A percentile compares a stretch with the other conserved stretches of the same genome.
phyloP scores from a whole-genome alignment of 2,329 filamentous ascomycete species.

The Fusarium acutatum region DNA sequence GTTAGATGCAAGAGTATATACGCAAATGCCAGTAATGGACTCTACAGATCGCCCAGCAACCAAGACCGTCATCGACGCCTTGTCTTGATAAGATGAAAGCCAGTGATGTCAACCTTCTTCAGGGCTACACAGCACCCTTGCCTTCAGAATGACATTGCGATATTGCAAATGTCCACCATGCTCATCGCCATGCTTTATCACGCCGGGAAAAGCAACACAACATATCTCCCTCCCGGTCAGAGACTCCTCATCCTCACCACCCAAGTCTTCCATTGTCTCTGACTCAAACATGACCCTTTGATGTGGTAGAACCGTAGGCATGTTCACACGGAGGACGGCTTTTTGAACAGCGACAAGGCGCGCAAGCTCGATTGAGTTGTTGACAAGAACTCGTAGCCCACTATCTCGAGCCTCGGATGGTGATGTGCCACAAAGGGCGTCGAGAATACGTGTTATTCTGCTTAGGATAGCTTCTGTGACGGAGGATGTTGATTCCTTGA shows the following conservation, averaged over 20 bases:
- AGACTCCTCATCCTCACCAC: conserved; percentile 67
- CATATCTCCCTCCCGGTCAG: conserved; percentile 62
- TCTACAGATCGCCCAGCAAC: not conserved
- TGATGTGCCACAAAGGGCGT: conserved; percentile 55
- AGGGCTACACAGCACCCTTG: conserved; percentile 68
- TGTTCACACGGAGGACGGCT: conserved; percentile 63
- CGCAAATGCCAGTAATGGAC: not conserved
- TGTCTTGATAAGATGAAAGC: not conserved
- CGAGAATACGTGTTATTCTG: conserved; percentile 59
- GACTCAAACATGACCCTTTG: conserved; percentile 65
- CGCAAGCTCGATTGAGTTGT: conserved; percentile 63
- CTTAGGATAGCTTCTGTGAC: conserved; percentile 55
- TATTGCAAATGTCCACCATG: conserved; percentile 68
- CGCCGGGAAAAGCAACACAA: conserved; percentile 71
- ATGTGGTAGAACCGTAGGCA: conserved; percentile 63
- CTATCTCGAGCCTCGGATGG: conserved; percentile 58
- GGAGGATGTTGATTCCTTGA: conserved; percentile 55
- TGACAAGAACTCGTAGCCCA: conserved; percentile 61
- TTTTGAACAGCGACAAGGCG: conserved; percentile 66
- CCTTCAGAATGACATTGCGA: conserved; percentile 71
- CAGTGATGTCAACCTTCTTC: conserved; percentile 42
- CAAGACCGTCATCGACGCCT: not conserved
- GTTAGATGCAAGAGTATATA: not conserved
- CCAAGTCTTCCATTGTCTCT: conserved; percentile 71
- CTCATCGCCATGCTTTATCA: conserved; percentile 72